phyloP scores from a whole-genome alignment of 371 early-diverging fungal species.

The Lichtheimia ramosa region DNA sequence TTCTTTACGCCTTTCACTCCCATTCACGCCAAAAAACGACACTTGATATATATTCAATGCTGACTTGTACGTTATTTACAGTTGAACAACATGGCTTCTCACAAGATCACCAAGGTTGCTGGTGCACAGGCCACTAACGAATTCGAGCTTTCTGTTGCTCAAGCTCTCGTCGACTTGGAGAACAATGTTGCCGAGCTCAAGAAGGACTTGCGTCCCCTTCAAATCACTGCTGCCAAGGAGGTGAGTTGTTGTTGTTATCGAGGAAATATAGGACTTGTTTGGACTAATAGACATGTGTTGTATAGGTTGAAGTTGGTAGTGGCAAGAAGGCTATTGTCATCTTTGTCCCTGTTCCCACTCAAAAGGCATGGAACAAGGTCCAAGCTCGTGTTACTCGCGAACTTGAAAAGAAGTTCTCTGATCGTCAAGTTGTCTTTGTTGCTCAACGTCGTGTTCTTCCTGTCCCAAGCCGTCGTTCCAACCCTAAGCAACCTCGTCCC shows the following conservation, averaged over 20 bases:
- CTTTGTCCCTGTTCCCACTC: constrained; percentile 93
- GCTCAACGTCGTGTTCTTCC: constrained; percentile 92
- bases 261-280: not conserved
- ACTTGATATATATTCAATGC: too few species aligned
- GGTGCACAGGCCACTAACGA: constrained; percentile 77
- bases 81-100: constrained; percentile 38
- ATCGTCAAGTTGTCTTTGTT: constrained; percentile 95
- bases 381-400: constrained; percentile 94
- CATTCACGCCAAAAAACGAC: too few species aligned
- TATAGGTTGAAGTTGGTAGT: constrained; percentile 84
- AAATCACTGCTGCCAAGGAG: constrained; percentile 94
- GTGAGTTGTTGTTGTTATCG: constrained; percentile 19
- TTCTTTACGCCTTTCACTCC: too few species aligned
- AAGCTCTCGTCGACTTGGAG: constrained; percentile 94
- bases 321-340: constrained; percentile 96
- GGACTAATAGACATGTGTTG: not conserved
- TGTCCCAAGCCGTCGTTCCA: constrained; percentile 86
- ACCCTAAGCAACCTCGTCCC: constrained; percentile 91
- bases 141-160: constrained; percentile 93
- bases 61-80: not conserved
- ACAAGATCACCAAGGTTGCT: constrained; percentile 81
- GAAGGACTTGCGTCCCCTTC: constrained; percentile 91
- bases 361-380: constrained; percentile 93
- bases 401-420: constrained; percentile 99
- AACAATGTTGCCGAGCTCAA: constrained; percentile 91